phyloP scores from a whole-genome alignment of 2,329 filamentous ascomycete species.

The Claviceps pazoutovae region DNA sequence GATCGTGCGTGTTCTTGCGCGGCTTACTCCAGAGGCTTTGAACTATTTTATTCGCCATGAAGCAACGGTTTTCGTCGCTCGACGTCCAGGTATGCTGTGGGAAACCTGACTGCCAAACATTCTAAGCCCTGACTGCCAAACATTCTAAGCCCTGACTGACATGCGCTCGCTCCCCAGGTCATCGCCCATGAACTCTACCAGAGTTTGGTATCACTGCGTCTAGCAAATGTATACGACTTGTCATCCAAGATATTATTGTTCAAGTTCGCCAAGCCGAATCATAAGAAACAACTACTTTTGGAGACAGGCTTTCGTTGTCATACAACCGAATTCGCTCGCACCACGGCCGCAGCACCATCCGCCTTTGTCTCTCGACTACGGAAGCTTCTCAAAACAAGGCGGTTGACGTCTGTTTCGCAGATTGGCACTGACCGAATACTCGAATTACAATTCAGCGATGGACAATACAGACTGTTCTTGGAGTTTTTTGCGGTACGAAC shows the following conservation, averaged over 20 bases:
- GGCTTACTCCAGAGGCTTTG: background rate
- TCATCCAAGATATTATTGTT: conserved; percentile 90
- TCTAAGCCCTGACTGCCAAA: conserved; percentile 2
- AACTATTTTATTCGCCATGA: conserved; percentile 37
- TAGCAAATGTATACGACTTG: conserved; percentile 92
- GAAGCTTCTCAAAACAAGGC: conserved; percentile 75
- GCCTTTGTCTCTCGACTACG: conserved; percentile 73
- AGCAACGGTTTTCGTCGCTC: conserved; percentile 67
- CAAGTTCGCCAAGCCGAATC: conserved; percentile 83
- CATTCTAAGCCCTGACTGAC: conserved; percentile 4
- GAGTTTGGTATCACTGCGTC: conserved; percentile 60
- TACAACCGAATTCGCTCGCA: conserved; percentile 77
- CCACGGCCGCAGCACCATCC: conserved; percentile 72
- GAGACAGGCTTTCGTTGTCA: conserved; percentile 96
- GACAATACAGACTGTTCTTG: conserved; percentile 71
- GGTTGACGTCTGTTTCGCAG: conserved; percentile 69
- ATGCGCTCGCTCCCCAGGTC: conserved; percentile 39
- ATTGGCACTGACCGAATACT: conserved; percentile 89
- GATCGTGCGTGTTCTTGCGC: background rate
- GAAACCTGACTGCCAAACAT: background rate
- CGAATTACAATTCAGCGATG: conserved; percentile 86
- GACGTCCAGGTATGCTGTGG: conserved; percentile 48
- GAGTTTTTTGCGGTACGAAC: conserved; percentile 70
- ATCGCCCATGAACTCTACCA: conserved; percentile 84
- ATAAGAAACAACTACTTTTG: conserved; percentile 79